Percentiles rank a stretch among this genome's conserved stretches.
phyloP scores from a whole-genome alignment of 768 basidiomycete species.

The Naganishia randhawae region DNA sequence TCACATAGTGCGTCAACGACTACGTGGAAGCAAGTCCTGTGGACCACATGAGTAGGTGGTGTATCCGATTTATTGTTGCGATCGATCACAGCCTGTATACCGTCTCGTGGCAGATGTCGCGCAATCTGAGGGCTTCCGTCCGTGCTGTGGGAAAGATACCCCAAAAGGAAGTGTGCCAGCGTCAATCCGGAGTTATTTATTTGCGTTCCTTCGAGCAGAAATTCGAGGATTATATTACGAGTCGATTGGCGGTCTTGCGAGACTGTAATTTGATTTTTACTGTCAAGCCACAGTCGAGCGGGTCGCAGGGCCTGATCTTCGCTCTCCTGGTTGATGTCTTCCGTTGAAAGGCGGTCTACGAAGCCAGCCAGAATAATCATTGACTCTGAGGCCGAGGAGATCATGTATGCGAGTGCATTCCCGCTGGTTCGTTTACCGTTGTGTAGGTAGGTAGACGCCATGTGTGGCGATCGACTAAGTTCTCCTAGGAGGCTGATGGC shows the following conservation, averaged over 20 bases:
- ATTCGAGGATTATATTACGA: slow-evolving; percentile 18
- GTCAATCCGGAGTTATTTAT: slow-evolving; percentile 6
- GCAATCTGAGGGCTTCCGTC: slow-evolving; percentile 5
- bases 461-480: slow-evolving; percentile 24
- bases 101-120: slow-evolving; percentile 6
- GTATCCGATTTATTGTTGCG: slow-evolving; percentile 8
- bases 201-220: slow-evolving; percentile 26
- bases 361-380: slow-evolving; percentile 29
- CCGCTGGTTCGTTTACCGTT: slow-evolving; percentile 25
- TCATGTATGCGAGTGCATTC: slow-evolving; percentile 23
- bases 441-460: slow-evolving; percentile 17
- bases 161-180: slow-evolving; percentile 27
- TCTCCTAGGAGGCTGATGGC: slow-evolving; percentile 19
- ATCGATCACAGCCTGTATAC: slow-evolving; percentile 19
- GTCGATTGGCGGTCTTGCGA: background rate
- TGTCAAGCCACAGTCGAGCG: slow-evolving; percentile 9
- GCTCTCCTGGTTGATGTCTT: slow-evolving; percentile 3
- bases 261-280: background rate
- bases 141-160: slow-evolving; percentile 6
- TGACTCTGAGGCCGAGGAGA: slow-evolving; percentile 20
- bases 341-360: slow-evolving; percentile 21
- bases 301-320: slow-evolving; percentile 18
- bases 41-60: background rate
- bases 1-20: slow-evolving; percentile 18
- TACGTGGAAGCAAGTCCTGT: slow-evolving; percentile 27